phyloP scores from a whole-genome alignment of 1,139 yeast genomes.

The Kodamaea suecica region DNA sequence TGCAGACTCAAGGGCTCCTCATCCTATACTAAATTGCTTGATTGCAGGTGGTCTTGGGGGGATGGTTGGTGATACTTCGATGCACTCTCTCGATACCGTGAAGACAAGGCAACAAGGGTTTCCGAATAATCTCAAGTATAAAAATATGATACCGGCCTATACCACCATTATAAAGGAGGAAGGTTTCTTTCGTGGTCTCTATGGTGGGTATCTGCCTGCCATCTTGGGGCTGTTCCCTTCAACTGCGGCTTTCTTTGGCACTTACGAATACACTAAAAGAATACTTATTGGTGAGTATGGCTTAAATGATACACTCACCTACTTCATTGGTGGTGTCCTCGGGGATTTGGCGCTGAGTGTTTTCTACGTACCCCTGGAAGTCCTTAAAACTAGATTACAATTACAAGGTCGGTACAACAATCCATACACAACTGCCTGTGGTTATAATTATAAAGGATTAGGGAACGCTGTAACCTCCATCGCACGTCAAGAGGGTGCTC shows the following conservation, averaged over 20 bases:
- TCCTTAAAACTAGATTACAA: constrained; percentile 88
- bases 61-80: constrained; percentile 82
- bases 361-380: constrained; percentile 97
- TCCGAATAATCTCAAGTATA: constrained; percentile 63
- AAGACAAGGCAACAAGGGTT: constrained; percentile 97
- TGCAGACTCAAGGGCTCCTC: constrained; percentile 2
- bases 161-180: constrained; percentile 71
- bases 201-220: constrained; percentile 92
- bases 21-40: constrained; percentile 62
- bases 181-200: constrained; percentile 80
- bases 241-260: constrained; percentile 87
- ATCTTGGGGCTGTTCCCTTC: constrained; percentile 89
- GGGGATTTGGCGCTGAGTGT: constrained; percentile 90
- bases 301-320: constrained; percentile 77
- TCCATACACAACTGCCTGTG: constrained; percentile 66
- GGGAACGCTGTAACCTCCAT: constrained; percentile 68
- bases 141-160: constrained; percentile 66
- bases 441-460: constrained; percentile 78
- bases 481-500: constrained; percentile 62
- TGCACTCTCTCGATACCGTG: constrained; percentile 96
- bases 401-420: constrained; percentile 86
- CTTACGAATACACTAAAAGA: constrained; percentile 81
- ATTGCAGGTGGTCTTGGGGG: constrained; percentile 96
- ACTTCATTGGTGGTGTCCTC: constrained; percentile 78
- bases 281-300: constrained; percentile 58